A percentile compares a stretch with the other conserved stretches of the same genome.
phyloP scores from a whole-genome alignment of 805 yeast genomes.

The Pichia insulana region DNA sequence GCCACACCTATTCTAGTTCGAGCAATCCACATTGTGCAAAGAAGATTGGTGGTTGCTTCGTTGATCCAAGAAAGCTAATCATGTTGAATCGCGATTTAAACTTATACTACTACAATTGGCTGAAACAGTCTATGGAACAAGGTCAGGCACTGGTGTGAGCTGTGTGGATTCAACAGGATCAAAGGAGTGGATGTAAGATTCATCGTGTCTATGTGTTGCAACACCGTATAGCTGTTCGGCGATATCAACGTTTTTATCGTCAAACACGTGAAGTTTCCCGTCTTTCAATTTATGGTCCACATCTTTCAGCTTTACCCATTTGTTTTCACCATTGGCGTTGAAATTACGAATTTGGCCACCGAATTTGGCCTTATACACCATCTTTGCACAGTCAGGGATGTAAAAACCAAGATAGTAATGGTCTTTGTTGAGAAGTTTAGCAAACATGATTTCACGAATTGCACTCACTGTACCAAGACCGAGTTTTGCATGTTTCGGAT shows the following conservation, averaged over 20 bases:
- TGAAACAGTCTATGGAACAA: no score
- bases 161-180: not conserved
- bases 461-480: conserved; percentile 77
- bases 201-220: not conserved
- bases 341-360: conserved; percentile 68
- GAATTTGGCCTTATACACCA: conserved; percentile 72
- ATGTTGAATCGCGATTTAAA: no score
- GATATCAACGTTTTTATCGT: conserved; percentile 9
- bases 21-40: conserved; percentile 1
- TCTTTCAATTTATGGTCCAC: conserved; percentile 7
- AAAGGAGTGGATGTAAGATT: not conserved
- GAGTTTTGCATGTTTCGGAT: conserved; percentile 62
- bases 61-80: no score
- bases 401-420: conserved; percentile 77
- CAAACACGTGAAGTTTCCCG: conserved; percentile 8
- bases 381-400: conserved; percentile 69
- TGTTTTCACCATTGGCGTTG: conserved; percentile 2
- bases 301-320: conserved; percentile 12
- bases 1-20: not conserved
- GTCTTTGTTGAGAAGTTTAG: conserved; percentile 36
- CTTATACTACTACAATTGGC: no score
- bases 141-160: conserved; percentile 1
- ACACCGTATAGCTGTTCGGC: conserved; percentile 35
- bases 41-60: no score
- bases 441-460: conserved; percentile 54